Evolutionary conservation across 2,329 filamentous ascomycete species (phyloP), one percentile per base, ranked within the genome.

Genomic region (Ophiostoma angusticollis): DNA sequence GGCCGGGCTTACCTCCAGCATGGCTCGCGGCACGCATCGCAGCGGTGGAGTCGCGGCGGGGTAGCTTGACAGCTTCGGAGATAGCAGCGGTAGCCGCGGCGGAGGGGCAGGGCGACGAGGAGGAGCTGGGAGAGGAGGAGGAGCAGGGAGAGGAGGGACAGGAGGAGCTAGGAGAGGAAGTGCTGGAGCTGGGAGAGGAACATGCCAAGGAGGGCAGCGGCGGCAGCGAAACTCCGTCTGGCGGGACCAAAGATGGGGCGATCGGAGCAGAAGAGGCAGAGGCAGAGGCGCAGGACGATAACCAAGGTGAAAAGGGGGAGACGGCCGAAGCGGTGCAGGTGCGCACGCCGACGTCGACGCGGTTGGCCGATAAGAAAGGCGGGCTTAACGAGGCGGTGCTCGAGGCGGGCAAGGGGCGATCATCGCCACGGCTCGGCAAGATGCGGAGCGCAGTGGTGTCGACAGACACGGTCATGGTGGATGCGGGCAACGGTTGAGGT

Each of bases 1-100:
- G 74, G 1, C 75, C 75, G 3, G 75, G 75, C 2, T 57, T 79
- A 14, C 74, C 75, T 1, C 75, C 75, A 3, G 65, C 63, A 0
- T 76, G 72, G 72, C 19, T 63, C 9, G 51, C 50, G 14, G 59
- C 62, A 34, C 50, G 27, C 46, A 52, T 38, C 12, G 35, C 37
- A 1, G 27, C 23, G 3, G 19, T 17, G 1, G 37, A 28, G 19
- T 16, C 28, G 8, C 21, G 12, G 16, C 18, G 4, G 42, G 11
- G 22, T 33, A n/a, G n/a, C n/a, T n/a, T n/a, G n/a, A n/a, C n/a
- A n/a, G n/a, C n/a, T n/a, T n/a, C n/a, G n/a, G n/a, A n/a, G n/a
- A n/a, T n/a, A n/a, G n/a, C n/a, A n/a, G n/a, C 37, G n/a, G 32
- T 24, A 24, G 33, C 19, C 16, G 25, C 12, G 24, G 13, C 16